Base-by-base conservation (phyloP, 2,329 filamentous ascomycete genomes). In the Allantophomopsis cytisporea region DNA sequence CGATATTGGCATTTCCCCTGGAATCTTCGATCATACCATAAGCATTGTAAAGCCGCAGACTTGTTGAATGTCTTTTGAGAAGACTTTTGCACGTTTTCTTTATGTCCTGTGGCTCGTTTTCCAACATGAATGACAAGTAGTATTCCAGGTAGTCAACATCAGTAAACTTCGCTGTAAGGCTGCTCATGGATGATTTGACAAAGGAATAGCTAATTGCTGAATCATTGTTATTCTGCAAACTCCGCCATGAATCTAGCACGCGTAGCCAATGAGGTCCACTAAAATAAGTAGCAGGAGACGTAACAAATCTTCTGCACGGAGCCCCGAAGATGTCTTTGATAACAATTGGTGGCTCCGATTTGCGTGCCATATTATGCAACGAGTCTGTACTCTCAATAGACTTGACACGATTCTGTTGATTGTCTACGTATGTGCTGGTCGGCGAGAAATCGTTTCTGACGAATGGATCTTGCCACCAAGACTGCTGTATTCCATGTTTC, bases 1-100 rank as follows among this genome's bases (percentile, higher is more conserved):
- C 78, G 36, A 74, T 62, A 1, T 72, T 65, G 2, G 54, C 47
- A 17, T 80, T 78, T 0, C 68, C 73, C 21, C 68, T 69, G 1
- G 64, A 62, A 47, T 61, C 67, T 56, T 94, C 84, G 3, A 86
- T 73, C 12, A 85, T 60, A 0, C 81, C 84, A 52, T 89, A 94
- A 0, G 78, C 75, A 47, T 86, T 82, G 58, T 93, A 95, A 1
- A 95, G 63, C 12, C 66, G 63, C 3, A 83, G 55, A 48, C 76
- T 80, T 1, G 73, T 65, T 0, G 77, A 65, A 40, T 74, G 71
- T 36, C 67, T 68, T 52, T 83, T 89, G n/a, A 95, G 59, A 0
- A 94, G 62, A 6, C 60, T 59, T 50, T 85, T 94, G 0, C 85
- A 83, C 6, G 69, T 64, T 53, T 85, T 93, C 47, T 73, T 80